Evolutionary conservation across 2,329 filamentous ascomycete species (phyloP).

Genomic region (Claviceps africana): DNA sequence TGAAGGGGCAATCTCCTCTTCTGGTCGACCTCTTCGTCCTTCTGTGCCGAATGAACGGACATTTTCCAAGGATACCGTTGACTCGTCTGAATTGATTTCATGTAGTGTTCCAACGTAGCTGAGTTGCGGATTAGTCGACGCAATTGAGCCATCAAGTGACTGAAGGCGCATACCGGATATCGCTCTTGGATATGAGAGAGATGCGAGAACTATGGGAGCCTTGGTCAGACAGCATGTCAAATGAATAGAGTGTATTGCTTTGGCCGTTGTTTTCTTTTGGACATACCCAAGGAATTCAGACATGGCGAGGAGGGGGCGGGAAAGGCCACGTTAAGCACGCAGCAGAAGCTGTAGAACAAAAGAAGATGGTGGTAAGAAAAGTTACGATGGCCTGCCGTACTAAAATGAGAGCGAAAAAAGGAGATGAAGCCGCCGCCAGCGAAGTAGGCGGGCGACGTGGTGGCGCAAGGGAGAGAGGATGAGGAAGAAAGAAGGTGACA

Average conservation of each 20-base stretch:
- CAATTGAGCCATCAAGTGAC: conserved; percentile 3
- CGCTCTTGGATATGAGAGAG: conserved; percentile 92
- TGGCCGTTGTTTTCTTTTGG: neutral
- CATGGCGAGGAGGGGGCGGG: conserved; percentile 24
- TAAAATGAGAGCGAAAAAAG: conserved; percentile 3
- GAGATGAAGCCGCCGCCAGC: neutral
- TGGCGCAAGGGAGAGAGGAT: conserved; percentile 5
- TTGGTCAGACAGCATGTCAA: neutral
- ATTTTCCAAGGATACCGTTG: conserved; percentile 93
- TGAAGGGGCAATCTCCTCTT: conserved; percentile 71
- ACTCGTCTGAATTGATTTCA: conserved; percentile 95
- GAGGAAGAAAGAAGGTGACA: neutral
- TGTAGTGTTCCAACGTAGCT: conserved; percentile 94
- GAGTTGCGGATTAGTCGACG: conserved; percentile 20
- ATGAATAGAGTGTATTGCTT: too few species aligned
- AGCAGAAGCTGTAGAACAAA: conserved; percentile 15
- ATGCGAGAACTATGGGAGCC: conserved; percentile 59
- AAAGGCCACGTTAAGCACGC: conserved; percentile 28
- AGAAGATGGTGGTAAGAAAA: conserved; percentile 8
- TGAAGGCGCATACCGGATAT: conserved; percentile 62
- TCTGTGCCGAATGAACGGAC: conserved; percentile 91
- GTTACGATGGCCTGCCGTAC: conserved; percentile 9
- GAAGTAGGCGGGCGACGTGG: neutral
- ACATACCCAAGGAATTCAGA: conserved; percentile 48
- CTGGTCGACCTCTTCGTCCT: conserved; percentile 63